Conservation (phyloP, 805 yeast genomes). For the Kuraishia ogatae region DNA sequence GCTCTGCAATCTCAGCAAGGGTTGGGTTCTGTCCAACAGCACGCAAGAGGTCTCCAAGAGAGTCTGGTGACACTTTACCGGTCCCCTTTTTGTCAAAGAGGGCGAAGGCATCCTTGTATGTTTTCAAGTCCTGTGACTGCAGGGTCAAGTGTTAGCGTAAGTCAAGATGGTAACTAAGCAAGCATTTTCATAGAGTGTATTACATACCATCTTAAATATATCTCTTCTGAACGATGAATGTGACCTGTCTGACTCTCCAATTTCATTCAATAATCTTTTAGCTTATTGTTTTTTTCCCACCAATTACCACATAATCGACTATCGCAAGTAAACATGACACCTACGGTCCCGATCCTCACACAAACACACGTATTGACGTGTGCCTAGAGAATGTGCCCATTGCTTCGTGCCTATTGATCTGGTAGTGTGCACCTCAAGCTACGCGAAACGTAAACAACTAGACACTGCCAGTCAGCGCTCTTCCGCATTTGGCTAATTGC, state of each 20-base stretch:
- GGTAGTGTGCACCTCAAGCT: neutral
- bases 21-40: slow-evolving; percentile 99
- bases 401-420: neutral
- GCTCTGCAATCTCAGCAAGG: slow-evolving; percentile 67
- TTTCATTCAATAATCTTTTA: too few relatives aligned
- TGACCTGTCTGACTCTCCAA: neutral
- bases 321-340: neutral
- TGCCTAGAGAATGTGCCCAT: neutral
- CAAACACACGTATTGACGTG: neutral
- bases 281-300: too few relatives aligned
- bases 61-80: slow-evolving; percentile 77
- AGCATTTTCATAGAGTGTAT: too few relatives aligned
- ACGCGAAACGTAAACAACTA: neutral
- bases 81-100: slow-evolving; percentile 94
- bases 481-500: neutral
- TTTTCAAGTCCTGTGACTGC: slow-evolving; percentile 19
- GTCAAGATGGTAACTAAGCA: neutral
- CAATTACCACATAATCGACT: neutral
- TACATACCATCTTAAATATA: neutral
- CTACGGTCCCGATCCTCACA: neutral
- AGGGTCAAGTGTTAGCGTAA: neutral
- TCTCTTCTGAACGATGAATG: too few relatives aligned
- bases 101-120: slow-evolving; percentile 88
- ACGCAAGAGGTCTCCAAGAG: slow-evolving; percentile 86
- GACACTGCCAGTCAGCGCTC: neutral